Evolutionary conservation across 768 basidiomycete genomes (phyloP).

Genomic region (Leucocoprinus leucothites): DNA sequence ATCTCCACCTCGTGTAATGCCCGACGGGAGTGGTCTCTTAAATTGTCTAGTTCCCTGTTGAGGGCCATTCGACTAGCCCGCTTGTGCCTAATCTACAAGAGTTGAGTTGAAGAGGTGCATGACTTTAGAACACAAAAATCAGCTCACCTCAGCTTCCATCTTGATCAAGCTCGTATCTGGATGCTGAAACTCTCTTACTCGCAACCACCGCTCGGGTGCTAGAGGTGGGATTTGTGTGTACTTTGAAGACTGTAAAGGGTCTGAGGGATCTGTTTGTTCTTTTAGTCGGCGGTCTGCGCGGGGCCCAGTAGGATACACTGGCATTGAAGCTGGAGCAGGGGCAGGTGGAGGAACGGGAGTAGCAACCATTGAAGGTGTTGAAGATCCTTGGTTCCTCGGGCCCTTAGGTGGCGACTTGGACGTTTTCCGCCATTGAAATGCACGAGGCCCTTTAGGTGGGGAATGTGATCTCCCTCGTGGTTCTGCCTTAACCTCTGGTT

Average conservation of each 20-base stretch:
- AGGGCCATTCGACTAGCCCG: neutral
- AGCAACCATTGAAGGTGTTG: neutral
- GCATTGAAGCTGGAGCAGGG: neutral
- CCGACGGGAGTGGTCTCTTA: constrained; percentile 25
- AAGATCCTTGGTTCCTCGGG: constrained; percentile 3
- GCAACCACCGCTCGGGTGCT: neutral
- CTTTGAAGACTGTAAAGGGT: neutral
- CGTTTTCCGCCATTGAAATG: neutral
- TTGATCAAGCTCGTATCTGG: neutral
- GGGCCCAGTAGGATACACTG: constrained; percentile 7
- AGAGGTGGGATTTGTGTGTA: neutral
- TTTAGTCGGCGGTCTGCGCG: constrained; percentile 10
- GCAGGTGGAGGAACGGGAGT: neutral
- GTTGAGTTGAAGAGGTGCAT: neutral
- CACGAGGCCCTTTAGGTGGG: constrained; percentile 10
- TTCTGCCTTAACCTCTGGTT: neutral
- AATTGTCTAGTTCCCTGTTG: constrained; percentile 6
- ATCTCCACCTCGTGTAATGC: constrained; percentile 63
- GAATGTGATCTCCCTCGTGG: constrained; percentile 10
- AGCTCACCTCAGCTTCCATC: constrained; percentile 1
- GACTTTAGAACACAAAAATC: neutral
- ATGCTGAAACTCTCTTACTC: neutral
- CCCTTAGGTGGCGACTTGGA: constrained; percentile 11
- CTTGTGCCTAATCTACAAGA: neutral
- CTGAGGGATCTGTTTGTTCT: neutral